Percentiles rank a stretch among this genome's conserved stretches.
Evolutionary conservation across 306 rosid genomes (phyloP).

Genomic region (Astragalus glycyphyllos): DNA sequence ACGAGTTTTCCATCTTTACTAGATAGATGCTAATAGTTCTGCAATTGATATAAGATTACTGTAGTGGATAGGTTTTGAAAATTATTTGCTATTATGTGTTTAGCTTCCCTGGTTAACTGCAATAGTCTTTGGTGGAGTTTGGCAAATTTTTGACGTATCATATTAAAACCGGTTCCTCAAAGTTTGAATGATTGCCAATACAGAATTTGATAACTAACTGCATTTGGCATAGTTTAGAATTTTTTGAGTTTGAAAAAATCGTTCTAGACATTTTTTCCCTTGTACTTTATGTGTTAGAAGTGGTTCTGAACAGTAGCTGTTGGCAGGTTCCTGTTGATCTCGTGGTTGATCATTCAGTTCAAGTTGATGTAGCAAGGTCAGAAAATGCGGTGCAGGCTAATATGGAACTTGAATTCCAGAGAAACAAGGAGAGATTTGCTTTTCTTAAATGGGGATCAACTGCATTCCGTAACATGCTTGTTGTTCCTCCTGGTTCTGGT

Average conservation of each 20-base stretch:
- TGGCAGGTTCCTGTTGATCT: constrained; percentile 95
- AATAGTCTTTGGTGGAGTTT: constrained; percentile 23
- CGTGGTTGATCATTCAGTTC: constrained; percentile 93
- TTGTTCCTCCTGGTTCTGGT: constrained; percentile 97
- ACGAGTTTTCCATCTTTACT: constrained; percentile 7
- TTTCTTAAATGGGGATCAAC: constrained; percentile 95
- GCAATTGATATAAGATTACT: constrained; percentile 1
- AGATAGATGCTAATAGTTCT: not conserved
- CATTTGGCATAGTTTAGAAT: not conserved
- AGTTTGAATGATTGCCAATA: constrained; percentile 21
- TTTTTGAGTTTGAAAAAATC: constrained; percentile 7
- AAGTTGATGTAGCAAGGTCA: constrained; percentile 85
- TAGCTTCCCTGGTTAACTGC: constrained; percentile 10
- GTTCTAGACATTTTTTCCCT: not conserved
- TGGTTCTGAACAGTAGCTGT: constrained; percentile 1
- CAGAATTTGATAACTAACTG: constrained; percentile 23
- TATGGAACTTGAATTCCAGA: constrained; percentile 89
- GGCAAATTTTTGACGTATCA: constrained; percentile 17
- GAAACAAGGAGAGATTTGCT: constrained; percentile 93
- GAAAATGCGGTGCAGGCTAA: constrained; percentile 91
- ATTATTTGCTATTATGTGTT: constrained; percentile 23
- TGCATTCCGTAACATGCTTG: constrained; percentile 89
- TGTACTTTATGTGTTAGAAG: constrained; percentile 24
- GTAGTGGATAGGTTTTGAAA: constrained; percentile 14
- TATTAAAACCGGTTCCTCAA: not conserved